Evolutionary conservation across 352 stramenopile species (phyloP).

Genomic region (Phytophthora pinifolia): DNA sequence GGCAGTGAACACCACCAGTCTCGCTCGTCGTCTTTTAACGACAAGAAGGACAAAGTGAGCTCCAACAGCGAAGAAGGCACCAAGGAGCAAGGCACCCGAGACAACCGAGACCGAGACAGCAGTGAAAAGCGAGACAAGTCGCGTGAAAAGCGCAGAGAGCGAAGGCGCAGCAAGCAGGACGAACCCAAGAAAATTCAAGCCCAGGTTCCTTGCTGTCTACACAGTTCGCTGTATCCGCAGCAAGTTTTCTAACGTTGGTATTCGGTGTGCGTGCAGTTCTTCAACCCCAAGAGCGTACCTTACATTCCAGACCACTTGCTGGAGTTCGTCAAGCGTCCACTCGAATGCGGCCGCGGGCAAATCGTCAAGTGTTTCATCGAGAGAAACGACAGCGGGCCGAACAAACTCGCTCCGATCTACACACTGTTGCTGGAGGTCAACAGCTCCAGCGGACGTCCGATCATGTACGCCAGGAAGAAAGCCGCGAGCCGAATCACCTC

Average conservation of each 20-base stretch:
- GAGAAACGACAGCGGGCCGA: constrained; percentile 71
- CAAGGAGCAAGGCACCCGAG: constrained; percentile 28
- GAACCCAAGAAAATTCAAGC: constrained; percentile 69
- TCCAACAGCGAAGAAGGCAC: constrained; percentile 34
- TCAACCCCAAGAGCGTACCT: constrained; percentile 82
- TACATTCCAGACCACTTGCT: constrained; percentile 82
- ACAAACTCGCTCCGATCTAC: constrained; percentile 84
- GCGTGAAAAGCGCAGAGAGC: constrained; percentile 58
- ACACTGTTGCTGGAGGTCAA: constrained; percentile 84
- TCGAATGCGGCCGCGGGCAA: constrained; percentile 73
- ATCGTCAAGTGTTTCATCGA: constrained; percentile 91
- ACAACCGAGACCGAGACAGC: constrained; percentile 17
- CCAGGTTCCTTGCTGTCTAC: constrained; percentile 34
- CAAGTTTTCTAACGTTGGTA: constrained; percentile 6
- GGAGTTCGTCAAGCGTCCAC: constrained; percentile 76
- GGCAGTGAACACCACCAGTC: constrained; percentile 22
- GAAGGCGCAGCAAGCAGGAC: constrained; percentile 55
- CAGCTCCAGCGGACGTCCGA: constrained; percentile 78
- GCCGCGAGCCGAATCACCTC: constrained; percentile 72
- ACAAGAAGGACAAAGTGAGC: constrained; percentile 29
- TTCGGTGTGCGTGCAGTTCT: constrained; percentile 45
- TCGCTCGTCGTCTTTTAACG: constrained; percentile 20
- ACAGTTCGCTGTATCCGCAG: too few species aligned
- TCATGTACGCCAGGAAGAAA: constrained; percentile 86
- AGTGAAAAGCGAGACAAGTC: constrained; percentile 28